Base-by-base conservation (phyloP, 2,329 filamentous ascomycete genomes). In the Sporothrix pallida region DNA sequence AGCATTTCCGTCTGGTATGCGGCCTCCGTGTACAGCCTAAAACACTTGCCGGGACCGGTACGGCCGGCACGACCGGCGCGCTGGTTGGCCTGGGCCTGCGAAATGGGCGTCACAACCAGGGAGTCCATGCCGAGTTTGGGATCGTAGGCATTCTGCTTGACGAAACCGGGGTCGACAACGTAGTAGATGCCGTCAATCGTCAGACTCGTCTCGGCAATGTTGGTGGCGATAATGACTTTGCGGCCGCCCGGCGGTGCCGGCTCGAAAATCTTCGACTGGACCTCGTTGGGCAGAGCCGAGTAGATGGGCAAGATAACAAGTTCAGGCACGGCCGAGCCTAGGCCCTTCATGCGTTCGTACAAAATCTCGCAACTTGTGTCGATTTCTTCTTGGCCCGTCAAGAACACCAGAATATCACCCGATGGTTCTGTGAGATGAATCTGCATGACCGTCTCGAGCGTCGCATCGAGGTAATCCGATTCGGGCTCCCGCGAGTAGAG, bases 101-200 rank as follows among this genome's bases (percentile, higher is more conserved):
- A 98, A 76, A 99, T 97, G 0, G 97, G 97, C 0, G 95, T 98
- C 4, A 99, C 93, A 42, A 98, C 92, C 26, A 99, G 86, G 3
- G 95, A 94, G 79, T 99, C 96, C 95, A 99, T 99, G 72, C 96
- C 96, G 1, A 98, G 88, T 82, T 98, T 98, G 0, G 95, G 93
- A 79, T 99, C 95, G 80, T 98, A 99, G 1, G 93, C 95, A 77
- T 96, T 98, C 80, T 98, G 95, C 84, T 99, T 99, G 75, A 98
- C 95, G 78, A 98, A 99, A 1, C 96, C 96, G 2, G 96, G 95
- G 79, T 99, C 96, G 17, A 99, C 91, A 20, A 99, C 97, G 80
- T 97, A 98, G 84, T 95, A 98, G 77, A 99, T 97, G 68, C 95
- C 93, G 80, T 99, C 96, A 76, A 99, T 98, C 0, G 96, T 99